A percentile compares a stretch with the other conserved stretches of the same genome.
phyloP scores from a whole-genome alignment of 192 early-diverging fungal species.

The Backusella tarrabulga region DNA sequence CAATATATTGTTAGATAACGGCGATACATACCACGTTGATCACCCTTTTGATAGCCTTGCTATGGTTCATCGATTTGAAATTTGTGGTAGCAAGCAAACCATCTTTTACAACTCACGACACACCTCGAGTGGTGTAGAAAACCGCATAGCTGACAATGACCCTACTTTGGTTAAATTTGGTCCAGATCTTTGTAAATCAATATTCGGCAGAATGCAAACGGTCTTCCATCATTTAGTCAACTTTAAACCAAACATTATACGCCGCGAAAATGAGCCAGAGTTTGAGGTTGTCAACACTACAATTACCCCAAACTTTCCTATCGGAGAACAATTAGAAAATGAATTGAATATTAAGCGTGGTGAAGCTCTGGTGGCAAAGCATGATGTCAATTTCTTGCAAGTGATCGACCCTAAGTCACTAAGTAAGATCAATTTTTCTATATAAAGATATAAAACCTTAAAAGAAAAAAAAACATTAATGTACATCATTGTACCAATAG shows the following conservation, averaged over 20 bases:
- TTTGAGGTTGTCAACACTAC: conserved; percentile 39
- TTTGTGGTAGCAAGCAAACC: conserved; percentile 14
- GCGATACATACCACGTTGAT: conserved; percentile 28
- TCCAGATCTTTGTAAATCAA: conserved; percentile 33
- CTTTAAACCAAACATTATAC: conserved; percentile 2
- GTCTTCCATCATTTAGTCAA: conserved; percentile 27
- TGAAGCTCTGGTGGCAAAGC: conserved; percentile 31
- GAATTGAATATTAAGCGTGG: conserved; percentile 22
- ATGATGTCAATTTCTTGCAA: conserved; percentile 38
- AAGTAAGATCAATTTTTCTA: conserved; percentile 11
- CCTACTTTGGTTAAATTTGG: conserved; percentile 38
- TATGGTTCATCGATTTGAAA: conserved; percentile 31
- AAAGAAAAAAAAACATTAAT: too few relatives aligned
- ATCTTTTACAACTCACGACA: conserved; percentile 31
- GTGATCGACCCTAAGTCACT: conserved; percentile 24
- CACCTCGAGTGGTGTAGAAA: conserved; percentile 30
- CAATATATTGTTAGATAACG: conserved; percentile 29
- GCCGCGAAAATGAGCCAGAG: conserved; percentile 26
- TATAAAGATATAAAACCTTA: too few relatives aligned
- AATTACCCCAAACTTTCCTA: conserved; percentile 37
- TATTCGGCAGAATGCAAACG: conserved; percentile 31
- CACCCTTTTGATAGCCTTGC: conserved; percentile 41
- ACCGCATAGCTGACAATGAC: conserved; percentile 24
- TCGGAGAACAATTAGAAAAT: conserved; percentile 16
- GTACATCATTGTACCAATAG: not conserved